A percentile compares a stretch with the other conserved stretches of the same genome.
phyloP scores from a whole-genome alignment of 1,284 basidiomycete genomes.

The Tranzscheliella williamsii region DNA sequence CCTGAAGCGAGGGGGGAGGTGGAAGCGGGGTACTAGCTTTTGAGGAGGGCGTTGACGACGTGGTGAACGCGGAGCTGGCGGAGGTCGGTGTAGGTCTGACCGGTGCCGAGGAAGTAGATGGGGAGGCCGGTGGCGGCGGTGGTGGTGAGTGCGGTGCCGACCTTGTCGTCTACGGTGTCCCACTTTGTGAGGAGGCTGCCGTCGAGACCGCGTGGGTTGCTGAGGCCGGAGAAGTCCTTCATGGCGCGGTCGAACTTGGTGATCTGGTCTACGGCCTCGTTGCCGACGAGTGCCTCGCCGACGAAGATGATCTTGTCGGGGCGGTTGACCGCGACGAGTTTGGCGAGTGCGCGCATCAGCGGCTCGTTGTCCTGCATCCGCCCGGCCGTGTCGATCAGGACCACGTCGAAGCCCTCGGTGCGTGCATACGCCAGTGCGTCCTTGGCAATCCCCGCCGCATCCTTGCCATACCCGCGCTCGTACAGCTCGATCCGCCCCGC shows the following conservation, averaged over 20 bases:
- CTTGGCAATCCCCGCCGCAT: slow-evolving; percentile 93
- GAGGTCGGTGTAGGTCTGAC: slow-evolving; percentile 60
- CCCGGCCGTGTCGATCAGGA: slow-evolving; percentile 60
- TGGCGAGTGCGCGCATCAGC: slow-evolving; percentile 58
- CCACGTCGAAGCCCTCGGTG: slow-evolving; percentile 53
- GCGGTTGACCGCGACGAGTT: slow-evolving; percentile 56
- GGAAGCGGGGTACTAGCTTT: slow-evolving; percentile 47
- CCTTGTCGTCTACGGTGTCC: slow-evolving; percentile 60
- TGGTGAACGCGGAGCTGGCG: slow-evolving; percentile 57
- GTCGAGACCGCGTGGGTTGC: slow-evolving; percentile 54
- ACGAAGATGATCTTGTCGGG: slow-evolving; percentile 61
- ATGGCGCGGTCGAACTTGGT: slow-evolving; percentile 57
- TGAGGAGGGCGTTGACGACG: slow-evolving; percentile 58
- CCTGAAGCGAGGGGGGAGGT: too few relatives aligned
- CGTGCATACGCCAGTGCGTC: slow-evolving; percentile 73
- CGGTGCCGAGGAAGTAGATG: slow-evolving; percentile 59
- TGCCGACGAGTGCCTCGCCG: slow-evolving; percentile 60
- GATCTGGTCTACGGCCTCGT: slow-evolving; percentile 60
- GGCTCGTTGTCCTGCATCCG: slow-evolving; percentile 61
- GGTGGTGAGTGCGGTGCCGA: slow-evolving; percentile 56
- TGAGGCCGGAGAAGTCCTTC: slow-evolving; percentile 58
- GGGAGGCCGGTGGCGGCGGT: slow-evolving; percentile 58
- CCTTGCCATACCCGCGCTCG: slow-evolving; percentile 96
- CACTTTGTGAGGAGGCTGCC: slow-evolving; percentile 60
- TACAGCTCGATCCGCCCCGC: slow-evolving; percentile 84